Conservation (phyloP, 2,329 filamentous ascomycete genomes). For the Aspergillus brunneoviolaceus region DNA sequence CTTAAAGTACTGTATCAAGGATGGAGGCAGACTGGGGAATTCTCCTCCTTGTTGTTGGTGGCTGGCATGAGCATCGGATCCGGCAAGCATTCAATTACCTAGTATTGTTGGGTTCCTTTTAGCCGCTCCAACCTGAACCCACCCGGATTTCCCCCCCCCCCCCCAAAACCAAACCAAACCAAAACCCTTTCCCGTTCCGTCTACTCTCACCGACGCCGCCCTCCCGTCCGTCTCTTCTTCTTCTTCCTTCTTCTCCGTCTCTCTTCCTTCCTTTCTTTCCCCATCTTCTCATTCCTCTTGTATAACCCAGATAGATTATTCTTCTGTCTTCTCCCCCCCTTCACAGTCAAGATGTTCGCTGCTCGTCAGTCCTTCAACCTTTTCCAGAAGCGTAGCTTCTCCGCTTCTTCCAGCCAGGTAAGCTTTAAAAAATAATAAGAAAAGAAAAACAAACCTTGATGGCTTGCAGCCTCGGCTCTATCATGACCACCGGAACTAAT, state of each 20-base stretch:
- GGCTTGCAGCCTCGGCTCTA: slow-evolving; percentile 13
- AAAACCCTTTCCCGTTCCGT: slow-evolving; percentile 16
- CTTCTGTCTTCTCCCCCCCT: slow-evolving; percentile 10
- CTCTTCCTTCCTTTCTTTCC: slow-evolving; percentile 14
- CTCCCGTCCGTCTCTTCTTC: slow-evolving; percentile 10
- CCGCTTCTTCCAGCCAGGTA: slow-evolving; percentile 75
- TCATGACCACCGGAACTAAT: slow-evolving; percentile 12
- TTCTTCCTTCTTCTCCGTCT: slow-evolving; percentile 1
- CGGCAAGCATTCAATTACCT: slow-evolving; percentile 6
- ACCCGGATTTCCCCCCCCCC: neutral
- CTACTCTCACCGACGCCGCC: slow-evolving; percentile 22
- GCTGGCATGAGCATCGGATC: slow-evolving; percentile 22
- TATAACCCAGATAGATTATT: slow-evolving; percentile 13
- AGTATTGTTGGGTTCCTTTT: slow-evolving; percentile 9
- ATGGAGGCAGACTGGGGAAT: neutral
- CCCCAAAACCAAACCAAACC: neutral
- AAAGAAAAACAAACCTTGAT: slow-evolving; percentile 6
- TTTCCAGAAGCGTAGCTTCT: slow-evolving; percentile 77
- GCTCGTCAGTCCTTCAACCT: slow-evolving; percentile 55
- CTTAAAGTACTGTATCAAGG: neutral
- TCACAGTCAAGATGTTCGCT: slow-evolving; percentile 67
- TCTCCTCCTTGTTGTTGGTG: neutral
- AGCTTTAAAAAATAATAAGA: neutral
- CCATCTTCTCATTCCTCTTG: slow-evolving; percentile 20
- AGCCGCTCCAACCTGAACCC: slow-evolving; percentile 5